These are phyloP conservation scores for Nidula microcarpa DNA, from an alignment of 768 basidiomycete genomes.

Conservation along the genomic window DNA sequence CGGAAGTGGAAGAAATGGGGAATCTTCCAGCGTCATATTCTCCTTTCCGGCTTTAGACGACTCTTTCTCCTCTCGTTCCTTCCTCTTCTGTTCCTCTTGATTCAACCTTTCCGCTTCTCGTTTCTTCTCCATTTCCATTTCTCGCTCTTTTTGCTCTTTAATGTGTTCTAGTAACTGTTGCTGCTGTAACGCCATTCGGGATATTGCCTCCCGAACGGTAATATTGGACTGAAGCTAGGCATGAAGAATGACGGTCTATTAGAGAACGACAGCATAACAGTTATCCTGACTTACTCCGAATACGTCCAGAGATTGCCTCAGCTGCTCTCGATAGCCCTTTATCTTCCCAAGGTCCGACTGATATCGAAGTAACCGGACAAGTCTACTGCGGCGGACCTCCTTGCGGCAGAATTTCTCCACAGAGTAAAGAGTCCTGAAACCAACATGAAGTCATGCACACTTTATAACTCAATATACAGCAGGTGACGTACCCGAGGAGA, in stretches of 20 bases:
- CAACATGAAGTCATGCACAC: background rate
- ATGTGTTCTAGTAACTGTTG: background rate
- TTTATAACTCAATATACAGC: background rate
- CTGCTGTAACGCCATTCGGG: background rate
- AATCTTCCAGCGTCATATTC: no score
- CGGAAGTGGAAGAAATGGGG: no score
- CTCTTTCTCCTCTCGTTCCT: no score
- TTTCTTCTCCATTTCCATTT: background rate
- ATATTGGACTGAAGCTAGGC: background rate
- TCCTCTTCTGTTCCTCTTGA: background rate
- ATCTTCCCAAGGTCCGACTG: slow-evolving; percentile 11
- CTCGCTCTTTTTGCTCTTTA: background rate
- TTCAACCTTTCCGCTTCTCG: background rate
- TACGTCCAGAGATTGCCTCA: slow-evolving; percentile 18
- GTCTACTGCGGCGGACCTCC: slow-evolving; percentile 4
- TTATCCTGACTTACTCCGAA: slow-evolving; percentile 14
- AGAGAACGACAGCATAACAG: background rate
- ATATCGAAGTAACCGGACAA: slow-evolving; percentile 10
- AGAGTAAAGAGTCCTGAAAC: slow-evolving; percentile 9
- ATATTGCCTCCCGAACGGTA: background rate
- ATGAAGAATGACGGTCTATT: background rate
- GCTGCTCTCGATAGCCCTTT: slow-evolving; percentile 9
- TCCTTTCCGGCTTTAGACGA: no score
- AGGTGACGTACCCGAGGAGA: slow-evolving; percentile 10
- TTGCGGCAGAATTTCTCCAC: slow-evolving; percentile 14